Evolutionary conservation across 352 stramenopile genomes (phyloP).

Genomic region (Aphanomyces stellatus): DNA sequence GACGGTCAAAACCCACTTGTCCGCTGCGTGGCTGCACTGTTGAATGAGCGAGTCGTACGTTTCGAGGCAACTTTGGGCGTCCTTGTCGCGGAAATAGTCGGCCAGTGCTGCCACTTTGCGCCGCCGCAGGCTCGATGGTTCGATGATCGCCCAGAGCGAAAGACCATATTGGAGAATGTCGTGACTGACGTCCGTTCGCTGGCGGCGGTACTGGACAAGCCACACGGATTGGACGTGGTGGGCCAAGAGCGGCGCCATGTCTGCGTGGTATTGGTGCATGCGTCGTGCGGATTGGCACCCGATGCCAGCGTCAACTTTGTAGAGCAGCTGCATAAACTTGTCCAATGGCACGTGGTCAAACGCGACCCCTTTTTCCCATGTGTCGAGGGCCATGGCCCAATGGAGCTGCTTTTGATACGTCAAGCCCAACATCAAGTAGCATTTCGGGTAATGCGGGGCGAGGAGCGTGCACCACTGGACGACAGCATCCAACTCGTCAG

Average conservation of each 20-base stretch:
- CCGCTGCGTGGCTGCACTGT: not conserved
- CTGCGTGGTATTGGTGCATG: not conserved
- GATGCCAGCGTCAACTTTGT: not conserved
- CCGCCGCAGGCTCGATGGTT: not conserved
- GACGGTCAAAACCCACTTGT: not conserved
- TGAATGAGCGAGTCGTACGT: not conserved
- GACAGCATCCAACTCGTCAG: conserved; percentile 3
- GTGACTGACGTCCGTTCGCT: not conserved
- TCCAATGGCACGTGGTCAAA: not conserved
- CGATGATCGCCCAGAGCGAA: not conserved
- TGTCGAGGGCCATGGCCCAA: not conserved
- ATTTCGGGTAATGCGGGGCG: not conserved
- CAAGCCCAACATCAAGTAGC: not conserved
- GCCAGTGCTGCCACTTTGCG: not conserved
- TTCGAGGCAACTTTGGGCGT: not conserved
- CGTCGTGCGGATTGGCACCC: not conserved
- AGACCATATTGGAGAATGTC: not conserved
- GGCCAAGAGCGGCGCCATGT: not conserved
- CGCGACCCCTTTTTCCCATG: not conserved
- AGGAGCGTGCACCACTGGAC: not conserved
- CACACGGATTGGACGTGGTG: not conserved
- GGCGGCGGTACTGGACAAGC: not conserved
- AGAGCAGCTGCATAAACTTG: conserved; percentile 2
- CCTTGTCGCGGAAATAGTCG: not conserved
- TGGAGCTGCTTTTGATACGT: conserved; percentile 4